Percentiles rank a stretch among this genome's conserved stretches.
phyloP scores from a whole-genome alignment of 768 basidiomycete species.

The Auricularia heimuer region DNA sequence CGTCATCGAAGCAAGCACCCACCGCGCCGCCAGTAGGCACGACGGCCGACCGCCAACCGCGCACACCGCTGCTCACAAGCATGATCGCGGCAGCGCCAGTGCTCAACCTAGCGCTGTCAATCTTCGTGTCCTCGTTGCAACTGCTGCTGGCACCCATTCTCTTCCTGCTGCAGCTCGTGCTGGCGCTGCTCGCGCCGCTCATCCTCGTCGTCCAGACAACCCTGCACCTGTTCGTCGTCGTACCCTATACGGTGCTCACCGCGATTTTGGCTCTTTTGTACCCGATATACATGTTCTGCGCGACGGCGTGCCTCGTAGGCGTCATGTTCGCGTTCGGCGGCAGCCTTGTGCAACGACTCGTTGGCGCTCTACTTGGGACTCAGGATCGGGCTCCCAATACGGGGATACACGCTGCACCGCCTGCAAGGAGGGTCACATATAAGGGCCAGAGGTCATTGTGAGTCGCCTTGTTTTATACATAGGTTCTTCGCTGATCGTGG shows the following conservation, averaged over 20 bases:
- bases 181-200: neutral
- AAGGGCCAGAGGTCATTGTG: neutral
- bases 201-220: neutral
- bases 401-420: too few relatives aligned
- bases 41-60: neutral
- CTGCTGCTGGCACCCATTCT: neutral
- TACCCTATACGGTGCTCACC: neutral
- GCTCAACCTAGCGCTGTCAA: too few relatives aligned
- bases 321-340: neutral
- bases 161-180: neutral
- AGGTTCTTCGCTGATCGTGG: neutral
- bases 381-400: neutral
- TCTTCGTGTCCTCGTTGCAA: neutral
- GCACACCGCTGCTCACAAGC: neutral
- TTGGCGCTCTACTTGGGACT: neutral
- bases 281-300: neutral
- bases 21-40: neutral
- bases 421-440: neutral
- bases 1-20: neutral
- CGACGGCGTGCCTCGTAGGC: neutral
- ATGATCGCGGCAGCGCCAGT: neutral
- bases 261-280: neutral
- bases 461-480: neutral
- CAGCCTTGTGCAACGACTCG: neutral
- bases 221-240: neutral